Conservation (phyloP, 345 rosid species). For the Pelargonium nanum region DNA sequence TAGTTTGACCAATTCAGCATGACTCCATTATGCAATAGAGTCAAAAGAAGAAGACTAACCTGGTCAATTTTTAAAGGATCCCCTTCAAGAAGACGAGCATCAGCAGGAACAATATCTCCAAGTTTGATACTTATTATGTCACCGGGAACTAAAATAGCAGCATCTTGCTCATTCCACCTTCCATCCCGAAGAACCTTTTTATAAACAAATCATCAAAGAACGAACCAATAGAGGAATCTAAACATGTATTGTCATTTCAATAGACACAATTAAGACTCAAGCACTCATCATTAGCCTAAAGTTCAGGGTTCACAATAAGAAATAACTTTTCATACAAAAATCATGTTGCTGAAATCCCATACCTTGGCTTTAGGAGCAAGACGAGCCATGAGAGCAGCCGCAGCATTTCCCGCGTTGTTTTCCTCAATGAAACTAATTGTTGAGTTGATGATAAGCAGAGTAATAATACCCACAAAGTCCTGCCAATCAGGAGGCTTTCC, state of each 20-base stretch:
- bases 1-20: conserved; percentile 8
- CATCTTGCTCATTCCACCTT: conserved; percentile 91
- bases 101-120: conserved; percentile 95
- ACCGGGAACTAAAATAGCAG: conserved; percentile 83
- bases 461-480: conserved; percentile 88
- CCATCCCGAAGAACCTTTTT: conserved; percentile 90
- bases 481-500: conserved; percentile 99
- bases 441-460: conserved; percentile 78
- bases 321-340: background rate
- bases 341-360: conserved; percentile 6
- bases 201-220: conserved; percentile 5
- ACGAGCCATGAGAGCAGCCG: conserved; percentile 97
- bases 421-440: conserved; percentile 98
- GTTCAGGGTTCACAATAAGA: too few relatives aligned
- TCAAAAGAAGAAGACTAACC: conserved; percentile 25
- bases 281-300: background rate
- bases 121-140: conserved; percentile 84
- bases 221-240: conserved; percentile 3
- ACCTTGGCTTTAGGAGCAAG: conserved; percentile 98
- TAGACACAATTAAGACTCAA: too few relatives aligned
- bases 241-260: background rate
- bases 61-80: conserved; percentile 95
- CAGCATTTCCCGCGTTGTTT: conserved; percentile 95
- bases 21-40: conserved; percentile 3
- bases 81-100: conserved; percentile 91